Base-by-base conservation (phyloP, 768 basidiomycete genomes). In the Lactarius hengduanensis region DNA sequence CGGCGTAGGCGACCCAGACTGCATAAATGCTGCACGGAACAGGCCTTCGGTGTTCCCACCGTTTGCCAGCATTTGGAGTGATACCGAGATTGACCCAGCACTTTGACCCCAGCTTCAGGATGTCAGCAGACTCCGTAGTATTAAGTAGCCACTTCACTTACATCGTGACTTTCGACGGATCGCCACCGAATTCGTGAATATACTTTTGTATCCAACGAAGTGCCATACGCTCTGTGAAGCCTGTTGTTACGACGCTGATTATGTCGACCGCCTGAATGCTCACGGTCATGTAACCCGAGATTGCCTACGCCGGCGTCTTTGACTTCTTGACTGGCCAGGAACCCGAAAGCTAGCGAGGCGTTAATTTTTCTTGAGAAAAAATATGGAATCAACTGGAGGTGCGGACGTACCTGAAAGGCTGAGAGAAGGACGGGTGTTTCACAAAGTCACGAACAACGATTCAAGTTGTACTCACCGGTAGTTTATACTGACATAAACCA, bases 161-260 rank as follows among this genome's bases (percentile, higher is more conserved):
- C 82, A 85, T 80, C 0, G 84, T 85, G 1, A 86, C 86, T 73
- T 84, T 86, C 7, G 72, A 73, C 0, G 83, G 81, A 72, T 90
- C 86, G 10, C 89, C 88, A 1, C 88, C 87, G 69, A 89, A 90
- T 6, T 76, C 76, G 40, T 73, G 70, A 64, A 90, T 87, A 71
- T 90, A 84, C 71, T 85, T 83, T 67, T 87, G 83, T 2, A 90
- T 76, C 88, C 89, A 90, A 61, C 82, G 74, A 4, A 91, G 71
- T 2, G 86, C 86, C 43, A 82, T 73, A 20, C 84, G 79, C 72
- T 86, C 83, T 88, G 74, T 64, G 63, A 26, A 40, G 2, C 50
- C 47, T n/a, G 22, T 28, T 16, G 47, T 8, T 56, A 20, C 9
- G 15, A 18, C 1, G 2, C 18, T 4, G 22, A 16, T 26, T 15